Base-by-base conservation (phyloP, 352 stramenopile genomes). In the Pythium chondricola region DNA sequence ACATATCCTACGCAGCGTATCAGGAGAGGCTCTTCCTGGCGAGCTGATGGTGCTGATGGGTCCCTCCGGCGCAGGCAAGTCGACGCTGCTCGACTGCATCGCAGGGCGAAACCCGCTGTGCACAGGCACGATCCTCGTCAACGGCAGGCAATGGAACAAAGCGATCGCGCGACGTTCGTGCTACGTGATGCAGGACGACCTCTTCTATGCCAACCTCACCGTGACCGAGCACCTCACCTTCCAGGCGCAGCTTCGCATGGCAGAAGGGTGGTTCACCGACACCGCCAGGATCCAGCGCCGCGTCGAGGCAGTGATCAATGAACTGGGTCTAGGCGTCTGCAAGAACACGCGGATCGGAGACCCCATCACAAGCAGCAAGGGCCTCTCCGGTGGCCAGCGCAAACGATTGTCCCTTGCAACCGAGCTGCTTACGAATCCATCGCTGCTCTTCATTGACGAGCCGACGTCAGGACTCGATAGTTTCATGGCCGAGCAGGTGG, bases 121-220 rank as follows among this genome's bases (percentile, higher is more conserved):
- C 43, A 61, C 42, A 16, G 67, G 63, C 43, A 21, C 5, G 25
- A 45, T 76, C 20, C 48, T 41, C 17, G 50, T 73, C 40, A 76
- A 77, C 42, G 61, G 58, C 22, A 42, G 62, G 22, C 40, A 29
- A 18, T 56, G 39, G 31, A 41, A 48, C 48, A 39, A 37, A 18
- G n/a, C 22, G 16, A 30, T 21, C 30, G 48, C 37, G 3, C 48
- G 40, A 21, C 63, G 60, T 10, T 35, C 67, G n/a, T 81, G 67
- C 40, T 96, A 95, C 51, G 80, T 97, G 20, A 89, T 88, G 65
- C 85, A 96, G 57, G 90, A 97, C 53, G 87, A 97, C 61, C 67
- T 96, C 18, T 75, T 97, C 35, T 78, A 95, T 48, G 56, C 65
- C 21, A 93, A 88, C 53, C 61, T 97, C 10, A 97, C 91, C 0